Base-by-base conservation (phyloP, 2,329 filamentous ascomycete genomes). In the Acarospora socialis region DNA sequence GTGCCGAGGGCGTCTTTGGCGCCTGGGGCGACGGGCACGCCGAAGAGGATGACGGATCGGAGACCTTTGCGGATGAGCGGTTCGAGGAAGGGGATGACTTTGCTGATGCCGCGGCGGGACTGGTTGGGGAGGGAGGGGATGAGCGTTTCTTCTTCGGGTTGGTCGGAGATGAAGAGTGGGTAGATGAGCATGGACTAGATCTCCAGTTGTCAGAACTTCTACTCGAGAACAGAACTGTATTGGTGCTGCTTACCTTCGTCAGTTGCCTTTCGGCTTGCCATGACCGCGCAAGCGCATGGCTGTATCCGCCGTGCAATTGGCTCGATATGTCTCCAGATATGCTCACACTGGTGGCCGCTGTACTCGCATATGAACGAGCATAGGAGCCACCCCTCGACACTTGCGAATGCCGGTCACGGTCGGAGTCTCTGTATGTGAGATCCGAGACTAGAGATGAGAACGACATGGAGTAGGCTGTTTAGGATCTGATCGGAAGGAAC, bases 141-240 rank as follows among this genome's bases (percentile, higher is more conserved):
- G 10, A 80, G 67, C 9, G 77, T 80, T 61, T 94, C 81, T 61
- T 95, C 87, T 49, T 95, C 82, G 21, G 87, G 81, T 50, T 81
- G 73, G 57, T 98, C 90, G 48, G 90, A 92, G 43, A 98, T 73
- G 63, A 98, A 98, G 44, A 98, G 70, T 8, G 90, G 90, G 60
- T 92, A 95, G 50, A 98, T 94, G 49, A 98, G 77, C 90, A 95
- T 95, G 21, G 86, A 90, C 83, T 93, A 48, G 3, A 28, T 10
- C 12, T 21, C 4, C 17, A 9, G 9, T 15, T 16, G 27, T 7
- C 29, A 22, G 41, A 34, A 39, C 33, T 34, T 20, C 22, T 13
- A 28, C 20, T 17, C 8, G 30, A 28, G 16, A 27, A 7, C 6
- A 14, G 25, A 20, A 20, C 21, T 24, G 15, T 25, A 17, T 13